Conservation (phyloP, 768 basidiomycete genomes). For the Amanita rimosa region DNA sequence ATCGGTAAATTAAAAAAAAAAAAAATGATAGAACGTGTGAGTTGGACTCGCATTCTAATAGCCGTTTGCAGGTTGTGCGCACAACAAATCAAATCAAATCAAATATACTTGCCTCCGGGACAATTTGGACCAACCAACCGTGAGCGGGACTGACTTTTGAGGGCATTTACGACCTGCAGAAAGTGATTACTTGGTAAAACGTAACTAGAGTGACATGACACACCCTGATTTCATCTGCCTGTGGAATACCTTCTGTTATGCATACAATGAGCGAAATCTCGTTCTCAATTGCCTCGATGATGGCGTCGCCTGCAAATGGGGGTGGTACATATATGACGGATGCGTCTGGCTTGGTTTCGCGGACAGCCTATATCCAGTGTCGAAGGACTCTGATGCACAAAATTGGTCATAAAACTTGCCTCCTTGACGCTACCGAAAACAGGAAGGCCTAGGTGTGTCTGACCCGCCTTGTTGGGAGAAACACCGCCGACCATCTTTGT, state of each 20-base stretch:
- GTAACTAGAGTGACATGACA: background rate
- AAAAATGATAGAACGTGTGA: too few relatives aligned
- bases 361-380: slow-evolving; percentile 58
- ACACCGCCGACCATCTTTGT: slow-evolving; percentile 98
- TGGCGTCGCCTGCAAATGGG: slow-evolving; percentile 91
- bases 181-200: background rate
- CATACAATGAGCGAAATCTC: slow-evolving; percentile 97
- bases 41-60: background rate
- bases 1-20: too few relatives aligned
- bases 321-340: slow-evolving; percentile 97
- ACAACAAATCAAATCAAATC: background rate
- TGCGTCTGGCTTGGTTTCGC: slow-evolving; percentile 81
- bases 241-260: slow-evolving; percentile 98
- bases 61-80: too few relatives aligned
- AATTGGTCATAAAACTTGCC: slow-evolving; percentile 31
- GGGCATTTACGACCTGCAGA: slow-evolving; percentile 80
- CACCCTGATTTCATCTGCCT: slow-evolving; percentile 92
- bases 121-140: slow-evolving; percentile 98
- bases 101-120: slow-evolving; percentile 54
- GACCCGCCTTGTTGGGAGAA: slow-evolving; percentile 92
- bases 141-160: slow-evolving; percentile 88
- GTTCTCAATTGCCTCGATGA: slow-evolving; percentile 97
- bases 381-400: background rate
- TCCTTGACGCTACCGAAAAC: slow-evolving; percentile 89
- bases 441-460: slow-evolving; percentile 89